These are phyloP conservation scores for Trichoderma hamatum DNA, from an alignment of 2,329 filamentous ascomycete species.

Conservation along the genomic window DNA sequence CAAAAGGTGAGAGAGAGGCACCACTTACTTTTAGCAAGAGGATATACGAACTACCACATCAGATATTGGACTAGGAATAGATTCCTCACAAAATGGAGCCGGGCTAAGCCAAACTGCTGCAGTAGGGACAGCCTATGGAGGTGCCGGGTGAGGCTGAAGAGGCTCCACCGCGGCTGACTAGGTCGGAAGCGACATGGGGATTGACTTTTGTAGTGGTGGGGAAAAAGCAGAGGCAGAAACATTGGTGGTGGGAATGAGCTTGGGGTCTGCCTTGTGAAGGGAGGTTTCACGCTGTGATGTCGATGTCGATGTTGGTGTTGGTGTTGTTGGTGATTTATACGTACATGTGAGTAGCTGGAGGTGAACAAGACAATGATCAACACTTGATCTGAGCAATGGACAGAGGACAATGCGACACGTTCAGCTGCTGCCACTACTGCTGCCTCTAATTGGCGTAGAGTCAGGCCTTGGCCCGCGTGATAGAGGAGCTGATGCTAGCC, in stretches of 20 bases:
- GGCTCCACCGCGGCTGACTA: conserved; percentile 29
- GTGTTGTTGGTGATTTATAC: neutral
- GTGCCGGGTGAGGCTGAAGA: conserved; percentile 24
- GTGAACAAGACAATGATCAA: neutral
- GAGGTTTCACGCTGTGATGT: too few species aligned
- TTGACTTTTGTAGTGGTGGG: neutral
- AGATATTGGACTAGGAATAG: neutral
- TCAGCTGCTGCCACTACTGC: neutral
- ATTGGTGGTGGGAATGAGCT: neutral
- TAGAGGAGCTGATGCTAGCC: neutral
- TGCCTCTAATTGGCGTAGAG: neutral
- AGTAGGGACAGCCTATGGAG: conserved; percentile 7
- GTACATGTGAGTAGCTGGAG: neutral
- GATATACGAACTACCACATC: neutral
- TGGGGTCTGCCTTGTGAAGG: neutral
- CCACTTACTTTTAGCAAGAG: too few species aligned
- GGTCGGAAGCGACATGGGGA: neutral
- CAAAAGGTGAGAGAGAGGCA: neutral
- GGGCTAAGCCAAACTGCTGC: neutral
- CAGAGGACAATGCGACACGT: too few species aligned
- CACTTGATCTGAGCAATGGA: neutral
- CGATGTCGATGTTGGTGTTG: neutral
- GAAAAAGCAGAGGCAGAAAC: neutral
- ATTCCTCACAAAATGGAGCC: neutral
- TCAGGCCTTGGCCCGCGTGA: neutral